These are phyloP conservation scores for Begonia loranthoides DNA, from an alignment of 306 rosid species.

Conservation along the genomic window DNA sequence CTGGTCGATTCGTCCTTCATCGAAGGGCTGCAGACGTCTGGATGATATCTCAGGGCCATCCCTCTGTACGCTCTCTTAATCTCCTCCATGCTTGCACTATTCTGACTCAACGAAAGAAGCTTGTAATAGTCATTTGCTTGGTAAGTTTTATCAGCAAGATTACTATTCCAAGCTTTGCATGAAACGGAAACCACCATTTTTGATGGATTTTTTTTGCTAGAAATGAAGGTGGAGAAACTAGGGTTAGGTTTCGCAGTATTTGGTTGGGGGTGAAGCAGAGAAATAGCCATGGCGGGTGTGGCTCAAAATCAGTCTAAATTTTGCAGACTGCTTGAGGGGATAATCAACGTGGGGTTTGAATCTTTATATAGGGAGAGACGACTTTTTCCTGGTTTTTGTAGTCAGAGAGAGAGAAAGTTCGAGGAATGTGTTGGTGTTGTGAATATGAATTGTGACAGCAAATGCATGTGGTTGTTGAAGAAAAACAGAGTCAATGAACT, in stretches of 20 bases:
- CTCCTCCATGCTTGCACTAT: constrained; percentile 29
- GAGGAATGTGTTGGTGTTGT: no score
- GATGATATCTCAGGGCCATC: constrained; percentile 50
- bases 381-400: no score
- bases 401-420: no score
- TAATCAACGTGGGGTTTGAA: no score
- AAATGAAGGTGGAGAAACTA: not conserved
- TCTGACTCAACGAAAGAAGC: constrained; percentile 25
- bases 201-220: not conserved
- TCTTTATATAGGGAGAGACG: no score
- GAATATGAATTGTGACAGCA: no score
- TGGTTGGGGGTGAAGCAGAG: not conserved
- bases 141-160: not conserved
- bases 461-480: no score
- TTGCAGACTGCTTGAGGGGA: no score
- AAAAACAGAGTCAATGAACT: no score
- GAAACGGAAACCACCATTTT: not conserved
- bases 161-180: not conserved
- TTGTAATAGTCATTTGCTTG: constrained; percentile 23
- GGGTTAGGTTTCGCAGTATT: not conserved
- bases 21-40: constrained; percentile 32
- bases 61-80: constrained; percentile 47
- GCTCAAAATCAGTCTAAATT: no score
- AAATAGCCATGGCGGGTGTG: not conserved
- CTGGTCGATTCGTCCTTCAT: constrained; percentile 34